These are phyloP conservation scores for Candida michaelii DNA, from an alignment of 805 yeast species.

Conservation along the genomic window DNA sequence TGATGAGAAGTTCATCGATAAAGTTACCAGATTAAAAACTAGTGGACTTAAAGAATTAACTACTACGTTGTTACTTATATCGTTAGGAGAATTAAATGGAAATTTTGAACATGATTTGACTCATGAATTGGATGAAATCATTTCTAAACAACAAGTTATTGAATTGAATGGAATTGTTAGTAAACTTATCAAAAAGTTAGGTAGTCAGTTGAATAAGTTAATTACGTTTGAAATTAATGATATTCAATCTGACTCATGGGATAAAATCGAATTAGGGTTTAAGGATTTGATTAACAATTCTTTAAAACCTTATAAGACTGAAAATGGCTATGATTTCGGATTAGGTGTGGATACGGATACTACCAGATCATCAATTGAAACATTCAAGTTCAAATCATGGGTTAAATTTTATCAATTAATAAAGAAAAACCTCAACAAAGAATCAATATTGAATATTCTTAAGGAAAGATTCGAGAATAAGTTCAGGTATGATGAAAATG, in stretches of 20 bases:
- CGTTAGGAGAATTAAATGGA: conserved; percentile 28
- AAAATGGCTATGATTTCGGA: conserved; percentile 54
- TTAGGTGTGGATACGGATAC: conserved; percentile 54
- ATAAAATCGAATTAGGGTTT: conserved; percentile 48
- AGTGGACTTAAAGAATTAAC: conserved; percentile 14
- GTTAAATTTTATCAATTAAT: conserved; percentile 53
- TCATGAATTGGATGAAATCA: conserved; percentile 43
- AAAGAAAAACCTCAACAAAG: conserved; percentile 64
- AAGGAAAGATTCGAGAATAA: conserved; percentile 79
- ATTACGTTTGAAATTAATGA: conserved; percentile 46
- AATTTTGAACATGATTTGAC: conserved; percentile 16
- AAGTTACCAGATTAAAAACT: conserved; percentile 9
- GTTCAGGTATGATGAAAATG: conserved; percentile 81
- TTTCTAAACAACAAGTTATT: conserved; percentile 32
- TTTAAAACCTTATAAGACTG: conserved; percentile 17
- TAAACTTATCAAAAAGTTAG: conserved; percentile 48
- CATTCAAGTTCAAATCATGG: conserved; percentile 65
- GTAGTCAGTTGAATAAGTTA: conserved; percentile 49
- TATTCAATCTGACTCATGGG: conserved; percentile 63
- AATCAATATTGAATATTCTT: conserved; percentile 60
- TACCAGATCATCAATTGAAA: conserved; percentile 41
- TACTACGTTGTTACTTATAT: conserved; percentile 19
- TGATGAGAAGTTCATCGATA: conserved; percentile 19
- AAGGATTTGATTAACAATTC: conserved; percentile 16
- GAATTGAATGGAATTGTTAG: conserved; percentile 33